Conservation (phyloP, 352 stramenopile genomes). For the Phytophthora vignae region DNA sequence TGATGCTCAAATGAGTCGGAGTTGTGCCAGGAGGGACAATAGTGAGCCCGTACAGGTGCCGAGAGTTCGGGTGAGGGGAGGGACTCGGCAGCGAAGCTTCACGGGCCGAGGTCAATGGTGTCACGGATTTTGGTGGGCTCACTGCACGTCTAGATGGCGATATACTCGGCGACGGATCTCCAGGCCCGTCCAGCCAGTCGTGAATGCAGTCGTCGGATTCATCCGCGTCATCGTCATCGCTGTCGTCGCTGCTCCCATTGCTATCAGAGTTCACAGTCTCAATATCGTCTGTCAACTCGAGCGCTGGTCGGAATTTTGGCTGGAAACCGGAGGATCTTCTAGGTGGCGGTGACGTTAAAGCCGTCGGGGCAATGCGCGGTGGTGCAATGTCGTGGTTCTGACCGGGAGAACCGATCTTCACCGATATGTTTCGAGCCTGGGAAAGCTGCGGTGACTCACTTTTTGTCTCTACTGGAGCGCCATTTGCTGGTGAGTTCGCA, state of each 20-base stretch:
- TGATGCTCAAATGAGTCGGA: conserved; percentile 9
- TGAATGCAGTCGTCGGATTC: conserved; percentile 52
- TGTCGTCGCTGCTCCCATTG: conserved; percentile 29
- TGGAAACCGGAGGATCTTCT: conserved; percentile 25
- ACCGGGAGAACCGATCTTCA: not conserved
- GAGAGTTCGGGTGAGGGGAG: conserved; percentile 21
- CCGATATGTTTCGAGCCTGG: not conserved
- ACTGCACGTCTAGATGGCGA: conserved; percentile 8
- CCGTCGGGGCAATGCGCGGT: not conserved
- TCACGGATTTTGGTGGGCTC: conserved; percentile 13
- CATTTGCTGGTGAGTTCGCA: not conserved
- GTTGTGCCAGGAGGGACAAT: conserved; percentile 22
- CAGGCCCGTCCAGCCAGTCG: conserved; percentile 58
- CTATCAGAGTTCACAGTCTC: conserved; percentile 35
- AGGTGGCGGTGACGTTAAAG: conserved; percentile 4
- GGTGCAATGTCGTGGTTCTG: not conserved
- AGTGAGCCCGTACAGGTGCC: conserved; percentile 29
- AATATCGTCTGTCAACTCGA: conserved; percentile 46
- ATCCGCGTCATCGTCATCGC: conserved; percentile 41
- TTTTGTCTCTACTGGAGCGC: conserved; percentile 6
- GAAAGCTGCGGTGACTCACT: not conserved
- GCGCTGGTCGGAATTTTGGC: conserved; percentile 42
- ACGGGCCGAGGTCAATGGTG: conserved; percentile 7
- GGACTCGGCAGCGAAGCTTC: conserved; percentile 10
- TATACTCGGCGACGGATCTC: not conserved